Base-by-base conservation (phyloP, 257 asterid species). In the Salvia splendens region DNA sequence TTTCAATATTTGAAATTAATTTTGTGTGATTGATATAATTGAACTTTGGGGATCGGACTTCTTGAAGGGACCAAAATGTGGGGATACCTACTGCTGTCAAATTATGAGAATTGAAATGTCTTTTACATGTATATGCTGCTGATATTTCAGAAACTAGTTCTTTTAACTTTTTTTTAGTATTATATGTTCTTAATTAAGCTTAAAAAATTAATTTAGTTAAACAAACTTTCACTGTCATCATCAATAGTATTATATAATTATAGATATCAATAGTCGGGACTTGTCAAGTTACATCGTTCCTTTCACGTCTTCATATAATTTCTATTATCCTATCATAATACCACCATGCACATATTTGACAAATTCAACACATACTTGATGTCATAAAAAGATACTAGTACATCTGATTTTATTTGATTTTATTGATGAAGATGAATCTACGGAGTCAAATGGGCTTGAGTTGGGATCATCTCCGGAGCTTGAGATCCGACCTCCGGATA, bases 391-490 rank as follows among this genome's bases (percentile, higher is more conserved):
- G 20, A 41, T 41, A 24, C 30, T 24, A 24, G 30, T 17, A 14
- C 5, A 10, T 61, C 5, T 41, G 28, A 3, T n/a, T 36, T 14
- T 4, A 1, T 52, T 8, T 5, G 12, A 11, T 1, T 53, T 30
- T 28, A 36, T 47, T 73, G 78, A 51, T 50, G 73, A 36, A 64
- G 76, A 51, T 51, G 78, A 67, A 67, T 47, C 52, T 3, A 28
- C 8, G 9, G 3, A 1, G 36, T 17, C 63, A 12, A 47, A 33
- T 3, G 72, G 36, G 38, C 5, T 30, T 3, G 8, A 8, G 42
- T 32, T 24, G 0, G 81, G 20, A 49, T 49, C 47, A 28, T 24
- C 30, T 24, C 12, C 63, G 6, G 55, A 55, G 7, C 8, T n/a
- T 11, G 49, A 62, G 59, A 41, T 12, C 12, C 24, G 7, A 17